These are phyloP conservation scores for Wickerhamiella kurtzmanii DNA, from an alignment of 805 yeast species.

Conservation along the genomic window DNA sequence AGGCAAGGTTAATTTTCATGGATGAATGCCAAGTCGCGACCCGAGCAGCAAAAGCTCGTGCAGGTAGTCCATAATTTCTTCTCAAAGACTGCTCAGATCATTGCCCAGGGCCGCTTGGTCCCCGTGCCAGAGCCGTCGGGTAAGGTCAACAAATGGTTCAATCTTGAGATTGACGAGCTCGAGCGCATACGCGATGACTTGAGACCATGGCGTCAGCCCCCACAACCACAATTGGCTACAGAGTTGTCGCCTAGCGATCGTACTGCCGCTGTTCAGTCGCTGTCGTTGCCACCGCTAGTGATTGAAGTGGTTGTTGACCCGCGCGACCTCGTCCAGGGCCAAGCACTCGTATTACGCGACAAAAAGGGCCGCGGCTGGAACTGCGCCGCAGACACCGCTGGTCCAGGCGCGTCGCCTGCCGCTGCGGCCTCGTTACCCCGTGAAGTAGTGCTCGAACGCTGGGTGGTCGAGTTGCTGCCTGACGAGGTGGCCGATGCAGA, in stretches of 20 bases:
- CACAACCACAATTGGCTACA: neutral
- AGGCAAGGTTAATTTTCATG: too few relatives aligned
- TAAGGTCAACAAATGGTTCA: conserved; percentile 27
- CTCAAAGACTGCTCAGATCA: conserved; percentile 28
- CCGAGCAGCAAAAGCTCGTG: conserved; percentile 2
- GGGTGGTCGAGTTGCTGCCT: conserved; percentile 64
- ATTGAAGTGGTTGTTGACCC: conserved; percentile 72
- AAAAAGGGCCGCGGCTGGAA: conserved; percentile 22
- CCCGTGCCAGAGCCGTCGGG: conserved; percentile 18
- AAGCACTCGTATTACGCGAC: conserved; percentile 47
- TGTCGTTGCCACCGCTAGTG: conserved; percentile 60
- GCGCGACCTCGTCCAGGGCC: conserved; percentile 40
- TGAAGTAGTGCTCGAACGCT: conserved; percentile 87
- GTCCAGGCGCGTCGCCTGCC: conserved; percentile 24
- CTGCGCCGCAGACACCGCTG: neutral
- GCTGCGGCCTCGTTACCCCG: conserved; percentile 32
- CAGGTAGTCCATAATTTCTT: conserved; percentile 30
- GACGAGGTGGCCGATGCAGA: conserved; percentile 6
- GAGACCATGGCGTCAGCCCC: conserved; percentile 41
- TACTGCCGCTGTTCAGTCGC: neutral
- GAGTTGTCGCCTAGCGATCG: neutral
- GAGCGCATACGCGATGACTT: conserved; percentile 41
- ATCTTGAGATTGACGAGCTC: conserved; percentile 29
- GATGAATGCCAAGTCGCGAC: neutral
- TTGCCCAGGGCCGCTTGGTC: conserved; percentile 18